A percentile compares a stretch with the other conserved stretches of the same genome.
Evolutionary conservation across 306 rosid species (phyloP).

Genomic region (Echinosophora koreensis): DNA sequence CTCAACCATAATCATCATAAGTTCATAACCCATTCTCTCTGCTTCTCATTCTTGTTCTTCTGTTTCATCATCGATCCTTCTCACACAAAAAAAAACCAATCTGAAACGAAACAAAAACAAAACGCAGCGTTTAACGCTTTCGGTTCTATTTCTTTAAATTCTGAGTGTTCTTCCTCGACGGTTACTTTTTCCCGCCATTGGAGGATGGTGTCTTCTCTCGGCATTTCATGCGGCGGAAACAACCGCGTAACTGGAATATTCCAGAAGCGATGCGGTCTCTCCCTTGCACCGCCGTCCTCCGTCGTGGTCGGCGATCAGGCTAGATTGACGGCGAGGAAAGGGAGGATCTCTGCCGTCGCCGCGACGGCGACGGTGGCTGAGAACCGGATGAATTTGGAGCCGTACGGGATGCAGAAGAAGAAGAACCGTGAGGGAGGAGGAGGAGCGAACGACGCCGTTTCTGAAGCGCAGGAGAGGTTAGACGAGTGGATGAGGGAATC

Average conservation of each 20-base stretch:
- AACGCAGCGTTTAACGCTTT: not conserved
- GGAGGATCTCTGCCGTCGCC: conserved; percentile 24
- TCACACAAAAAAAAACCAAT: no score
- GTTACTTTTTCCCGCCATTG: conserved; percentile 34
- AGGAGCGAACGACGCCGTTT: conserved; percentile 5
- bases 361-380: not conserved
- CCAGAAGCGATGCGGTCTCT: conserved; percentile 16
- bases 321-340: conserved; percentile 16
- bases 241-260: not conserved
- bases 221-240: conserved; percentile 52
- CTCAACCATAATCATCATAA: not conserved
- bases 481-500: conserved; percentile 79
- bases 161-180: not conserved
- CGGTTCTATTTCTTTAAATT: not conserved
- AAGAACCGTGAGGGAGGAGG: not conserved
- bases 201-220: conserved; percentile 57
- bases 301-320: conserved; percentile 24
- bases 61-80: no score
- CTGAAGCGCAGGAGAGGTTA: conserved; percentile 55
- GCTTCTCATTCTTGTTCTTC: conserved; percentile 13
- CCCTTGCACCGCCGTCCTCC: not conserved
- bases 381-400: conserved; percentile 12
- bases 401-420: not conserved
- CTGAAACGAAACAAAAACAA: not conserved
- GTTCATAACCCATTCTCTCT: not conserved